Evolutionary conservation across 2,329 filamentous ascomycete species (phyloP), one percentile per base, ranked within the genome.

Genomic region (Cladophialophora chaetospira): DNA sequence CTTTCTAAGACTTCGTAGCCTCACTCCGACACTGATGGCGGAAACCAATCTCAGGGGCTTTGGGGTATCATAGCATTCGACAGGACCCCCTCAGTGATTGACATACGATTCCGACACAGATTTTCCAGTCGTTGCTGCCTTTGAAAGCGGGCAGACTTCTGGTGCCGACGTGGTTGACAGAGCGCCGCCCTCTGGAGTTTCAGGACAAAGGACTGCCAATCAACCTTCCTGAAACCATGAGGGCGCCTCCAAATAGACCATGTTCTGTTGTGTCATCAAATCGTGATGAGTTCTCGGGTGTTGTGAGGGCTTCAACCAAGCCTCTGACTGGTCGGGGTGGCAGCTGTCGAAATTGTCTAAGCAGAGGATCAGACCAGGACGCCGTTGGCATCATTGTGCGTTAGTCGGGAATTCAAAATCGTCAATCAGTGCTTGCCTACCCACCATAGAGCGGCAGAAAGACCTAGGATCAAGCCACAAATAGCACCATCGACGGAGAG

Each of bases 261-360:
- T 60, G 50, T 53, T 53, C 49, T 45, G 33, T 57, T 46, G 47
- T 57, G 40, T 35, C 40, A 43, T 57, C 50, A 45, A 52, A 53
- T 43, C 57, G 46, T 60, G 57, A 62, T 53, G 56, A 53, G 44
- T 52, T 55, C 31, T 31, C 45, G 50, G 54, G 47, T 52, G 46
- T 58, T 50, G 50, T 51, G 42, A 54, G 38, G 55, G 38, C 31
- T 38, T 49, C 47, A 25, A 46, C 36, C 31, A 25, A 58, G 53
- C 51, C 55, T 58, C 36, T 53, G 28, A 35, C 53, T 23, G 29
- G 48, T 35, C 42, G 53, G 52, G 52, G 52, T 38, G 35, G 55
- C 45, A 45, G 59, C 47, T 36, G 55, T 56, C 44, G 42, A 49
- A 26, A 55, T 28, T 53, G 44, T 45, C 31, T 44, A 38, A 31